Evolutionary conservation across 2,329 filamentous ascomycete genomes (phyloP).

Genomic region (Venturia nashicola): DNA sequence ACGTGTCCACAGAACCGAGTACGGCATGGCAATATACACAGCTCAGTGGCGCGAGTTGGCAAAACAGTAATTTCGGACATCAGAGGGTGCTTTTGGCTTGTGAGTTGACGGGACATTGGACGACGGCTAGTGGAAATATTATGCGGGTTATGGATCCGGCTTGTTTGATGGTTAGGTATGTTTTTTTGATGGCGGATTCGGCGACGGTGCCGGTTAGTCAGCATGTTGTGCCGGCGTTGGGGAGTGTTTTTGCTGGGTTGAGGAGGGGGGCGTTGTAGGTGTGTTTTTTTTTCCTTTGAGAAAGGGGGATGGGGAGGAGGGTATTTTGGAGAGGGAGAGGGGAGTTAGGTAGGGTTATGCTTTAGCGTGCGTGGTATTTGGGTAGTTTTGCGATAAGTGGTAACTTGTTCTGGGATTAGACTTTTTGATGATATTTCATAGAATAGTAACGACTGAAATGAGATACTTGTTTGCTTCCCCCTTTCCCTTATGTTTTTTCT

Average conservation of each 20-base stretch:
- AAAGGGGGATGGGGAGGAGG: too few species aligned
- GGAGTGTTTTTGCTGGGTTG: slow-evolving; percentile 14
- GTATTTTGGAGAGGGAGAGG: too few species aligned
- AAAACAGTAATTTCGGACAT: slow-evolving; percentile 17
- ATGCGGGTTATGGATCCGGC: slow-evolving; percentile 18
- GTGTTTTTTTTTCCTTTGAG: not conserved
- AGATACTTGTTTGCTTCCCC: too few species aligned
- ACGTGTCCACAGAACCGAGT: slow-evolving; percentile 19
- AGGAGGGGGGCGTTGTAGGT: slow-evolving; percentile 14
- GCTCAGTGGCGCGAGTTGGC: slow-evolving; percentile 16
- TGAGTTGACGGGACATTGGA: slow-evolving; percentile 17
- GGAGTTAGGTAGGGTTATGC: too few species aligned
- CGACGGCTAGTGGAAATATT: slow-evolving; percentile 13
- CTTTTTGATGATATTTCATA: too few species aligned
- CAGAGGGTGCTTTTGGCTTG: slow-evolving; percentile 20
- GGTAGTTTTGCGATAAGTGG: not conserved
- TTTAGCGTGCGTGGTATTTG: not conserved
- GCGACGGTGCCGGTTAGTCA: slow-evolving; percentile 13
- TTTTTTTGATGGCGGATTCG: slow-evolving; percentile 17
- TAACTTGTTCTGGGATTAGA: too few species aligned
- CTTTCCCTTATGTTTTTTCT: too few species aligned
- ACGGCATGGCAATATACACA: slow-evolving; percentile 17
- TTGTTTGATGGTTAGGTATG: slow-evolving; percentile 22
- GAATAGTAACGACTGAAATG: too few species aligned
- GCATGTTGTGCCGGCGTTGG: slow-evolving; percentile 15